A percentile compares a stretch with the other conserved stretches of the same genome.
These are phyloP conservation scores for Cryptosporidium ubiquitum DNA, from an alignment of 169 alveolate genomes.

Conservation along the genomic window DNA sequence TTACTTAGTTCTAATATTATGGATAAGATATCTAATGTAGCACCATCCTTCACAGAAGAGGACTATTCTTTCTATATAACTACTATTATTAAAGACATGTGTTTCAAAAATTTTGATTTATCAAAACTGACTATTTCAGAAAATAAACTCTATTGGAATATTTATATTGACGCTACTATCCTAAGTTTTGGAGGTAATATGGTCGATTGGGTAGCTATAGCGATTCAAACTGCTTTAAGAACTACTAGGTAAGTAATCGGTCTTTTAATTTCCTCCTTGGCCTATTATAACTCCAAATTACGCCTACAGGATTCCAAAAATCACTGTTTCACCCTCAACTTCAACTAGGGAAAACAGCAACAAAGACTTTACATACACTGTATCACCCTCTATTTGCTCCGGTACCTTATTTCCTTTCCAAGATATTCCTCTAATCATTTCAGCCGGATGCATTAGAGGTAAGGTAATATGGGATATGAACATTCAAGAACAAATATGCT, in stretches of 20 bases:
- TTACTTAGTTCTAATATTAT: conserved; percentile 7
- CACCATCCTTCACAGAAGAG: conserved; percentile 54
- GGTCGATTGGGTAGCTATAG: conserved; percentile 49
- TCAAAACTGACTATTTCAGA: conserved; percentile 24
- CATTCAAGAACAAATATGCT: conserved; percentile 49
- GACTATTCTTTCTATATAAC: conserved; percentile 52
- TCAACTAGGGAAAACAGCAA: not conserved
- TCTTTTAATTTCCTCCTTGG: not conserved
- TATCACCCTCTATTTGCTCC: conserved; percentile 16
- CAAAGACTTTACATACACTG: not conserved
- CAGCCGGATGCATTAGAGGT: conserved; percentile 61
- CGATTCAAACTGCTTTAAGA: conserved; percentile 56
- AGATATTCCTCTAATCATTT: conserved; percentile 32
- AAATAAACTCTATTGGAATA: conserved; percentile 53
- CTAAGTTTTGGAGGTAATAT: conserved; percentile 55
- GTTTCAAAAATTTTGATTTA: conserved; percentile 32
- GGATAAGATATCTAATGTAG: conserved; percentile 20
- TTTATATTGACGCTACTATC: conserved; percentile 40
- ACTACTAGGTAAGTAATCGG: conserved; percentile 29
- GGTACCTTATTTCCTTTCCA: conserved; percentile 41
- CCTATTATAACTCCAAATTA: not conserved
- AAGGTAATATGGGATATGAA: conserved; percentile 71
- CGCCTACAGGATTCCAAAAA: conserved; percentile 21
- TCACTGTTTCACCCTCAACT: not conserved
- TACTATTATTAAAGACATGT: conserved; percentile 30